phyloP scores from a whole-genome alignment of 2,329 filamentous ascomycete species.

The Cladophialophora yegresii region DNA sequence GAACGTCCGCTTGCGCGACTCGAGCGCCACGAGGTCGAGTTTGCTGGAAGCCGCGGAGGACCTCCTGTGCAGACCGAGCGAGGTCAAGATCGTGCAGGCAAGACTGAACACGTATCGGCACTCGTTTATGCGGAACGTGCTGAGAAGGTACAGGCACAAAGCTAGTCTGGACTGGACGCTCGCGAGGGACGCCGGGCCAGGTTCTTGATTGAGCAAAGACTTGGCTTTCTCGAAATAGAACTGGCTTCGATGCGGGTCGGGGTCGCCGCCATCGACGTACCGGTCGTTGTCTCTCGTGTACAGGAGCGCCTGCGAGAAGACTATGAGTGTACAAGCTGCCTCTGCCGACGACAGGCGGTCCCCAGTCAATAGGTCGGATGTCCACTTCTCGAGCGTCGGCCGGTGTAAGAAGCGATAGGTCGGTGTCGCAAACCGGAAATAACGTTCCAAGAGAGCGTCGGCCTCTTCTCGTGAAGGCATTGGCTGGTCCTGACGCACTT shows the following conservation, averaged over 20 bases:
- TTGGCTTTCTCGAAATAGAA: conserved; percentile 33
- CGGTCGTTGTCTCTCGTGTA: conserved; percentile 24
- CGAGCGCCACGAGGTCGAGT: conserved; percentile 44
- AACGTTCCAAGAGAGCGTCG: conserved; percentile 49
- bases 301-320: conserved; percentile 36
- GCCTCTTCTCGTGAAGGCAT: conserved; percentile 42
- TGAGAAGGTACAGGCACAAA: conserved; percentile 57
- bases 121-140: conserved; percentile 58
- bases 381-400: conserved; percentile 52
- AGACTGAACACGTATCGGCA: conserved; percentile 59
- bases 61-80: conserved; percentile 46
- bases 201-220: conserved; percentile 42
- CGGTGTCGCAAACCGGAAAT: conserved; percentile 59
- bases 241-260: conserved; percentile 24
- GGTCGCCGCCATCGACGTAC: conserved; percentile 27
- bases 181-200: conserved; percentile 53
- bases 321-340: conserved; percentile 44
- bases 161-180: conserved; percentile 57
- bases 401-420: conserved; percentile 58
- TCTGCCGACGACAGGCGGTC: conserved; percentile 38
- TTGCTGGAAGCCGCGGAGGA: conserved; percentile 37
- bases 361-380: conserved; percentile 39
- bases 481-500: conserved; percentile 38
- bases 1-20: conserved; percentile 61
- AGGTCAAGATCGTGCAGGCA: conserved; percentile 46